phyloP scores from a whole-genome alignment of 345 rosid species.

The Alliaria petiolata region DNA sequence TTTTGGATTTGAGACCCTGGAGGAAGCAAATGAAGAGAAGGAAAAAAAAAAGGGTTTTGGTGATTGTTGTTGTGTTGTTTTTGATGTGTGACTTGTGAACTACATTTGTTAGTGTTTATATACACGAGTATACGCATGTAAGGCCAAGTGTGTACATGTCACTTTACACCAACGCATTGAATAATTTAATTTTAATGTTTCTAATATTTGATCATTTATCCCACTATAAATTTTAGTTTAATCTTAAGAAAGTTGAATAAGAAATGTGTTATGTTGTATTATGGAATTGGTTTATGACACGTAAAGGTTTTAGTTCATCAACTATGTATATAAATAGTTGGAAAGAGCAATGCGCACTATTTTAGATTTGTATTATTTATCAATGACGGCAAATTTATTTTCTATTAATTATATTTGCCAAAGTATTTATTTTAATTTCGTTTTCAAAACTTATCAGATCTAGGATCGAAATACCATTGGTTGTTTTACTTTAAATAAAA shows the following conservation, averaged over 20 bases:
- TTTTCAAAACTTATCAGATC: not conserved
- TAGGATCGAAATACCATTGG: not conserved
- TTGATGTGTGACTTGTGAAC: conserved; percentile 20
- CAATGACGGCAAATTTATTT: not conserved
- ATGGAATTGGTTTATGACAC: conserved; percentile 15
- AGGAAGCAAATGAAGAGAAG: conserved; percentile 21
- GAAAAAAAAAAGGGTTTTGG: not conserved
- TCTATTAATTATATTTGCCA: not conserved
- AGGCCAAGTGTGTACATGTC: conserved; percentile 23
- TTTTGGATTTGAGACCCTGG: not conserved
- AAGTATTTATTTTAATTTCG: not conserved
- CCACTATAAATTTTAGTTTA: not conserved
- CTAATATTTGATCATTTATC: conserved; percentile 3
- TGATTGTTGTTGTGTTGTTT: conserved; percentile 12
- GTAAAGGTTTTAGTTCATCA: conserved; percentile 25
- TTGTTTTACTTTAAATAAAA: not conserved
- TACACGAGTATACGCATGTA: conserved; percentile 25
- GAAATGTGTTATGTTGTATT: conserved; percentile 19
- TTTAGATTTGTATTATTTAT: not conserved
- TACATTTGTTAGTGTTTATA: conserved; percentile 25
- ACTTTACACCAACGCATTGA: conserved; percentile 35
- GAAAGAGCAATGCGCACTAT: conserved; percentile 7
- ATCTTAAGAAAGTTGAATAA: not conserved
- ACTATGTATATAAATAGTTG: conserved; percentile 12
- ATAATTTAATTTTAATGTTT: conserved; percentile 1